phyloP scores from a whole-genome alignment of 73 alveolate species.

The Uronychia binucleata region DNA sequence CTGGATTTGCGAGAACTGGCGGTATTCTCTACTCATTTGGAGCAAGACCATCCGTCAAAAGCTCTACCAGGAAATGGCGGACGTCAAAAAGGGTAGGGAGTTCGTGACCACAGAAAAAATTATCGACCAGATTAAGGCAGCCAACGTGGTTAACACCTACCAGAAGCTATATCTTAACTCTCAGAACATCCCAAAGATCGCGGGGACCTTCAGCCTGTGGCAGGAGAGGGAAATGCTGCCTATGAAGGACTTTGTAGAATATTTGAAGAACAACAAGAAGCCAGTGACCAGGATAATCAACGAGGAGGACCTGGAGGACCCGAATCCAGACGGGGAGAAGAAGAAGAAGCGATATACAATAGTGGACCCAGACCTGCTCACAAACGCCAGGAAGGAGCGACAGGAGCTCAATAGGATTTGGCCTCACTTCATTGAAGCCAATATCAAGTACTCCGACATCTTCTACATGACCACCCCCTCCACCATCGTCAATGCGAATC shows the following conservation, averaged over 20 bases:
- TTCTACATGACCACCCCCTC: background rate
- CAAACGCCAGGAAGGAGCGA: background rate
- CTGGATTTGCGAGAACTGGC: slow-evolving; percentile 50
- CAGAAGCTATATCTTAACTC: too few relatives aligned
- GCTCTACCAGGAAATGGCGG: too few relatives aligned
- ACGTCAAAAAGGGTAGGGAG: too few relatives aligned
- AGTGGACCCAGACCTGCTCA: background rate
- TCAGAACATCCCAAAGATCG: slow-evolving; percentile 23
- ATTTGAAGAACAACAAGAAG: background rate
- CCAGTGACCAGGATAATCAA: slow-evolving; percentile 1
- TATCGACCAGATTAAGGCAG: too few relatives aligned
- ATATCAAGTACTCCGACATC: background rate
- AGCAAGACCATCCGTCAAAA: too few relatives aligned
- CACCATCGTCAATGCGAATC: background rate
- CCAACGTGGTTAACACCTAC: too few relatives aligned
- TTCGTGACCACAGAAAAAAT: too few relatives aligned
- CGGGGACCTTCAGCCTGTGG: slow-evolving; percentile 13
- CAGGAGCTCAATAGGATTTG: background rate
- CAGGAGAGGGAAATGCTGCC: slow-evolving; percentile 2
- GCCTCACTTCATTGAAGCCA: background rate
- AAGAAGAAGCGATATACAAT: too few relatives aligned
- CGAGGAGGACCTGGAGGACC: background rate
- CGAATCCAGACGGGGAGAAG: background rate
- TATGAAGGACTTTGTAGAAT: background rate
- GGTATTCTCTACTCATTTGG: slow-evolving; percentile 50